Conservation (phyloP, 164 flowering plant genomes). For the Vitis labrusca region DNA sequence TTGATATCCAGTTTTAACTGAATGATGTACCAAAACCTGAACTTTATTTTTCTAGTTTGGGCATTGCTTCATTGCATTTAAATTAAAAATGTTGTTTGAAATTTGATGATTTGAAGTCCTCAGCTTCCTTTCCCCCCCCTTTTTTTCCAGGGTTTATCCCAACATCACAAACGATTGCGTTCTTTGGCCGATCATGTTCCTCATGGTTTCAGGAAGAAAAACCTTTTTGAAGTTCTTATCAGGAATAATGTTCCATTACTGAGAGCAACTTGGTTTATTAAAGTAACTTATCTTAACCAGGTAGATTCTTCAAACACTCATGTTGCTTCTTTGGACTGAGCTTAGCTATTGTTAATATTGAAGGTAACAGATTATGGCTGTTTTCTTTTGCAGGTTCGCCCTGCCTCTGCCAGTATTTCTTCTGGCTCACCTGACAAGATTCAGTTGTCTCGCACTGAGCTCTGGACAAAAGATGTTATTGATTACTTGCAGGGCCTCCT, state of each 20-base stretch:
- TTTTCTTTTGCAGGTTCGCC: slow-evolving; percentile 62
- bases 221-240: slow-evolving; percentile 87
- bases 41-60: too few relatives aligned
- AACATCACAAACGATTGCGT: slow-evolving; percentile 80
- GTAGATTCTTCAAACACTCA: slow-evolving; percentile 19
- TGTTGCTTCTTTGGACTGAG: neutral
- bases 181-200: slow-evolving; percentile 91
- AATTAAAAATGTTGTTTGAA: too few relatives aligned
- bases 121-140: neutral
- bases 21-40: too few relatives aligned
- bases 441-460: slow-evolving; percentile 73
- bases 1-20: too few relatives aligned
- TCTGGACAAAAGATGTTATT: slow-evolving; percentile 93
- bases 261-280: slow-evolving; percentile 97
- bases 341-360: slow-evolving; percentile 1
- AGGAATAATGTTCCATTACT: slow-evolving; percentile 88
- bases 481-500: slow-evolving; percentile 81
- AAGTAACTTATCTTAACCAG: slow-evolving; percentile 93
- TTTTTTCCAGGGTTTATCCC: slow-evolving; percentile 79
- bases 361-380: slow-evolving; percentile 11
- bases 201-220: slow-evolving; percentile 73
- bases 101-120: too few relatives aligned
- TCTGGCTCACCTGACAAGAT: slow-evolving; percentile 72
- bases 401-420: slow-evolving; percentile 52
- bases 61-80: too few relatives aligned